phyloP scores from a whole-genome alignment of 116 monocot species.

The Posidonia oceanica region DNA sequence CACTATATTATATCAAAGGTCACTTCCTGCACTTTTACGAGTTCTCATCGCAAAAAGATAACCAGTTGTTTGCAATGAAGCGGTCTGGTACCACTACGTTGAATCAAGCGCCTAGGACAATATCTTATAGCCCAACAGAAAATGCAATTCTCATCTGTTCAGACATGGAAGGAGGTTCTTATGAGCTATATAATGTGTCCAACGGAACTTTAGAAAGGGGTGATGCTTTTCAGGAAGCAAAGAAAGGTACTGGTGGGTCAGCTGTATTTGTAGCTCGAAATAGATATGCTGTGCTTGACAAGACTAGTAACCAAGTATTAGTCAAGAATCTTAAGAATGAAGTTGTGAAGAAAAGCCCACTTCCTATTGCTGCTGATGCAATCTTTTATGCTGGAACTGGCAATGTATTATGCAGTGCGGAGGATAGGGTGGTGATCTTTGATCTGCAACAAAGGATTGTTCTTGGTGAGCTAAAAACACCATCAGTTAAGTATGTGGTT shows the following conservation, averaged over 20 bases:
- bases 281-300: constrained; percentile 90
- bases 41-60: constrained; percentile 73
- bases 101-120: constrained; percentile 69
- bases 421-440: constrained; percentile 76
- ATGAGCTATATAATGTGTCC: constrained; percentile 69
- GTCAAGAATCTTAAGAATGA: constrained; percentile 93
- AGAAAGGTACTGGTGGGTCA: constrained; percentile 64
- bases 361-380: constrained; percentile 73
- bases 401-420: constrained; percentile 76
- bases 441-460: constrained; percentile 78
- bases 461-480: constrained; percentile 75
- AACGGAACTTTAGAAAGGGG: constrained; percentile 45
- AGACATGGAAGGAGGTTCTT: constrained; percentile 79
- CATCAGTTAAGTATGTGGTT: constrained; percentile 67
- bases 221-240: constrained; percentile 69
- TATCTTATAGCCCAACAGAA: constrained; percentile 87
- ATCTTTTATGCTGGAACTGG: constrained; percentile 98
- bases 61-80: constrained; percentile 51
- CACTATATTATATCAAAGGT: constrained; percentile 63
- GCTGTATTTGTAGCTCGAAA: constrained; percentile 88
- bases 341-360: constrained; percentile 64
- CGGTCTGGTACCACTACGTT: constrained; percentile 70
- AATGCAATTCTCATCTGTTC: constrained; percentile 84
- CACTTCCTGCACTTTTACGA: constrained; percentile 71
- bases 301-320: constrained; percentile 55